Percentiles rank a stretch among this genome's conserved stretches.
These are phyloP conservation scores for Collybia sp. DNA, from an alignment of 768 basidiomycete species.

Conservation along the genomic window DNA sequence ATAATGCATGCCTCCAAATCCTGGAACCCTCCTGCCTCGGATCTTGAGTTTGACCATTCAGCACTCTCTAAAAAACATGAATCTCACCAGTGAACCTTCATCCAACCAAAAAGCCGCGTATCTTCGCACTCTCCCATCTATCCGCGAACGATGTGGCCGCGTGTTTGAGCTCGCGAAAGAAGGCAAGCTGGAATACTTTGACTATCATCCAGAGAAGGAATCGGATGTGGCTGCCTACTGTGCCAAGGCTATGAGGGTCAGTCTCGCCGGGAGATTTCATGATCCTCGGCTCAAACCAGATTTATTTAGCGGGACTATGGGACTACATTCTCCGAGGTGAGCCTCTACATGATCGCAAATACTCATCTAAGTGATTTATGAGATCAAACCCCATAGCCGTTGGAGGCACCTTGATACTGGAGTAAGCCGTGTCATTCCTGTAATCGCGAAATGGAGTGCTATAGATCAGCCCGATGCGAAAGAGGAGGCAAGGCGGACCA, in stretches of 20 bases:
- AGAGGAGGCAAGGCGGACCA: slow-evolving; percentile 66
- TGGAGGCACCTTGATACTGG: slow-evolving; percentile 87
- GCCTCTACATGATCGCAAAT: slow-evolving; percentile 13
- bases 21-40: too few relatives aligned
- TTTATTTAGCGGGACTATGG: slow-evolving; percentile 72
- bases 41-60: too few relatives aligned
- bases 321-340: slow-evolving; percentile 55
- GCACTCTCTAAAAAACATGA: slow-evolving; percentile 16
- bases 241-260: slow-evolving; percentile 71
- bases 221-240: slow-evolving; percentile 68
- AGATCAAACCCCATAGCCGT: slow-evolving; percentile 87
- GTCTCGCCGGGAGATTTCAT: slow-evolving; percentile 6
- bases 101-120: slow-evolving; percentile 50
- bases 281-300: slow-evolving; percentile 1
- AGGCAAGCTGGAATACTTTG: slow-evolving; percentile 80
- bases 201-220: slow-evolving; percentile 78
- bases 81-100: slow-evolving; percentile 21
- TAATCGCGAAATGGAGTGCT: slow-evolving; percentile 53
- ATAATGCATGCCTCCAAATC: too few relatives aligned
- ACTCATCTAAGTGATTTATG: not conserved
- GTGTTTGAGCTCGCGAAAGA: slow-evolving; percentile 76
- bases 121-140: slow-evolving; percentile 83
- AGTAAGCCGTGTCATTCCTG: slow-evolving; percentile 53
- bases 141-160: slow-evolving; percentile 76
- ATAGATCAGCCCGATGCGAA: slow-evolving; percentile 37